Percentiles rank a stretch among this genome's conserved stretches.
Evolutionary conservation across 2,329 filamentous ascomycete species (phyloP).

Genomic region (Epichloe aotearoae): DNA sequence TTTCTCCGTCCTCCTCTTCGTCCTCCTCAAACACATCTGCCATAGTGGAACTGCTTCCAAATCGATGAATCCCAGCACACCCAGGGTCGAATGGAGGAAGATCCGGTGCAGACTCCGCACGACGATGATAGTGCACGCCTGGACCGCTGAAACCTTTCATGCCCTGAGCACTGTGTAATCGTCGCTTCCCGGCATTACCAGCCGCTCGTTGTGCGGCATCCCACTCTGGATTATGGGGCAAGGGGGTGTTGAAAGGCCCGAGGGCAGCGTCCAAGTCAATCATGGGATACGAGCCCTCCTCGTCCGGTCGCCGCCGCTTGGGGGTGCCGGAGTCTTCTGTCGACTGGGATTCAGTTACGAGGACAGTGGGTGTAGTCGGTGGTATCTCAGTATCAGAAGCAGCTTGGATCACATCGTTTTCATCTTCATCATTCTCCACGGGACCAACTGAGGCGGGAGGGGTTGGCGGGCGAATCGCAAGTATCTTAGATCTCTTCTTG

Average conservation of each 20-base stretch:
- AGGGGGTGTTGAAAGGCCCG: constrained; percentile 82
- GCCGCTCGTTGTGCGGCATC: constrained; percentile 50
- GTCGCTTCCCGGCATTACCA: constrained; percentile 41
- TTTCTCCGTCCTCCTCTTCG: constrained; percentile 55
- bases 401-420: constrained; percentile 12
- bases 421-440: constrained; percentile 17
- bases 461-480: constrained; percentile 30
- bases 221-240: constrained; percentile 49
- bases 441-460: constrained; percentile 25
- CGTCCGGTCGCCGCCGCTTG: constrained; percentile 29
- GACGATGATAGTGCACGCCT: constrained; percentile 62
- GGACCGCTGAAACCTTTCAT: constrained; percentile 54
- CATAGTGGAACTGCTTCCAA: constrained; percentile 60
- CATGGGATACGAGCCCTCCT: constrained; percentile 61
- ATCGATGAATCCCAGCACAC: constrained; percentile 44
- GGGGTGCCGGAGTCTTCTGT: constrained; percentile 8
- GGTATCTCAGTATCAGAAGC: constrained; percentile 11
- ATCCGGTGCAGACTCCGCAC: constrained; percentile 69
- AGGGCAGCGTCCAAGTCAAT: constrained; percentile 92
- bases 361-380: constrained; percentile 24
- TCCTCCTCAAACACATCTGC: constrained; percentile 81
- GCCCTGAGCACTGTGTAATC: constrained; percentile 66
- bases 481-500: constrained; percentile 28
- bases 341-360: constrained; percentile 27
- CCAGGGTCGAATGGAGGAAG: constrained; percentile 59